Percentiles rank a stretch among this genome's conserved stretches.
phyloP scores from a whole-genome alignment of 1,139 yeast species.

The Yamadazyma epiphylla region DNA sequence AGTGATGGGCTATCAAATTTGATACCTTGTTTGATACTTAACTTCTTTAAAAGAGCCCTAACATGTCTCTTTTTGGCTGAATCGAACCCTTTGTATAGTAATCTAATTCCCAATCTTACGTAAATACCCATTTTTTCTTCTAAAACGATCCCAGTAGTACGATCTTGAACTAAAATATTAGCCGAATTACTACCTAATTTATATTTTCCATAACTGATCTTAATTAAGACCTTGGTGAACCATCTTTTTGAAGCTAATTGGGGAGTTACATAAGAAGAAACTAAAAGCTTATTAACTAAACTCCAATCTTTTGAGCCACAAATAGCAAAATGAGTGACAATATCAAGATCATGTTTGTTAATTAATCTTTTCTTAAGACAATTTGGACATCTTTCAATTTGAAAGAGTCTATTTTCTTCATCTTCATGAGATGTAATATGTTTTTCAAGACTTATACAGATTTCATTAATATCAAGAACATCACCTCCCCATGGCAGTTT shows the following conservation, averaged over 20 bases:
- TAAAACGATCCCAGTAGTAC: constrained; percentile 78
- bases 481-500: constrained; percentile 55
- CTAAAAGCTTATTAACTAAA: constrained; percentile 59
- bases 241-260: constrained; percentile 83
- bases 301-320: constrained; percentile 82
- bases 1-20: constrained; percentile 76
- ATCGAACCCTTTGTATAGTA: constrained; percentile 73
- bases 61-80: constrained; percentile 53
- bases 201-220: constrained; percentile 84
- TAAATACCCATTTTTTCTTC: constrained; percentile 93
- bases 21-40: constrained; percentile 78
- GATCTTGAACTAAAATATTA: constrained; percentile 87
- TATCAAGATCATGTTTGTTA: constrained; percentile 57
- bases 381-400: constrained; percentile 69
- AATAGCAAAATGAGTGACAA: constrained; percentile 81
- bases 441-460: constrained; percentile 51
- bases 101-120: constrained; percentile 80
- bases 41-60: constrained; percentile 52
- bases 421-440: constrained; percentile 22
- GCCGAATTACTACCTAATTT: constrained; percentile 89
- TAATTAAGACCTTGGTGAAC: constrained; percentile 80
- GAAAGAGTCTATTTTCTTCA: constrained; percentile 43
- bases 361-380: constrained; percentile 63
- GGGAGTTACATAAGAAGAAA: constrained; percentile 73
- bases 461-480: constrained; percentile 51